phyloP scores from a whole-genome alignment of 805 yeast genomes.

The Starmerella tilneyi region DNA sequence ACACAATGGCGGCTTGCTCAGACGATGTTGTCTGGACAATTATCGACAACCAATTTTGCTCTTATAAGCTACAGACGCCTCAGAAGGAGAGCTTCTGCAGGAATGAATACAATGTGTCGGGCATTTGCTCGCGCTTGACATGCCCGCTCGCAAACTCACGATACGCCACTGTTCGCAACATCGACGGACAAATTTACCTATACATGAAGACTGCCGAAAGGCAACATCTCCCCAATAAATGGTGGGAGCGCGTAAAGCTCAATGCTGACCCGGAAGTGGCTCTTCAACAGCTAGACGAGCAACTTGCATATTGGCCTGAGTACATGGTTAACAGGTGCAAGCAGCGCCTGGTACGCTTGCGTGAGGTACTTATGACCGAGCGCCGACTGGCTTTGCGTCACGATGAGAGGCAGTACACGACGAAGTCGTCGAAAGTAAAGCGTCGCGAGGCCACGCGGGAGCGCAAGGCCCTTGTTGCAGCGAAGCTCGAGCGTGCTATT shows the following conservation, averaged over 20 bases:
- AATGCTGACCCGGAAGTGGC: constrained; percentile 86
- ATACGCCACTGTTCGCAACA: constrained; percentile 32
- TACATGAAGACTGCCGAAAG: constrained; percentile 98
- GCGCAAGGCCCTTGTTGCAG: constrained; percentile 92
- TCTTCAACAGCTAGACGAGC: constrained; percentile 75
- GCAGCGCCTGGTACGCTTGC: constrained; percentile 86
- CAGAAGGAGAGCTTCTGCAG: constrained; percentile 88
- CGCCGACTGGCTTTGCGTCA: constrained; percentile 83
- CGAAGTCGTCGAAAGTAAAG: constrained; percentile 85
- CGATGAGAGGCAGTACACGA: constrained; percentile 78
- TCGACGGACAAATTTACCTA: constrained; percentile 31
- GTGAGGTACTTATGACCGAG: constrained; percentile 92
- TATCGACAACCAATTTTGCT: constrained; percentile 88
- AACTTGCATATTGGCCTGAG: constrained; percentile 85
- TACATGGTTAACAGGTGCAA: constrained; percentile 87
- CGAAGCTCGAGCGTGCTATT: constrained; percentile 90
- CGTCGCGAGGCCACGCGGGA: constrained; percentile 91
- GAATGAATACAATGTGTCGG: constrained; percentile 91
- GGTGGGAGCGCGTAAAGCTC: constrained; percentile 91
- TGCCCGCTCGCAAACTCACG: constrained; percentile 81
- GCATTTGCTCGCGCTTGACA: constrained; percentile 83
- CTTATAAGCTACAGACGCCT: constrained; percentile 77
- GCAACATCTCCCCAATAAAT: constrained; percentile 84
- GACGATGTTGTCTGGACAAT: constrained; percentile 96
- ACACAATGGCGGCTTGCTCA: constrained; percentile 31